Evolutionary conservation across 2,329 filamentous ascomycete genomes (phyloP), one percentile per base, ranked within the genome.

Genomic region (Colletotrichum costaricense): DNA sequence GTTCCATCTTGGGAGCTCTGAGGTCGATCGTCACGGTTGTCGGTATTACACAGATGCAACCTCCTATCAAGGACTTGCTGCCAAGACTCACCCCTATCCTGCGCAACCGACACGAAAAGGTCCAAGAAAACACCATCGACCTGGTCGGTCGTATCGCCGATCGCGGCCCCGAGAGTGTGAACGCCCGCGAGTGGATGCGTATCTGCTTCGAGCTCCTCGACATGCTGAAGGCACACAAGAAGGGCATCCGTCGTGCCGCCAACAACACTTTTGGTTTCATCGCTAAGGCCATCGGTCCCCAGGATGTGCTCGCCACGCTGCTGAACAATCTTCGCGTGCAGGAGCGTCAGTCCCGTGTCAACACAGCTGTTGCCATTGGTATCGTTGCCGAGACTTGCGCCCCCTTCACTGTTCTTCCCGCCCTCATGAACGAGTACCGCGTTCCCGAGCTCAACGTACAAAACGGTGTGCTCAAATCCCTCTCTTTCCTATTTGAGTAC

Each of bases 241-340:
- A 99, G 89, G 97, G 97, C 76, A 99, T 99, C 78, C 94, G 97
- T 76, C 93, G 97, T 83, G 97, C 97, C 26, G 97, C 97, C 78
- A 99, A 99, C 90, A 99, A 99, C 87, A 99, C 97, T 0, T 99
- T 99, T 79, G 97, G 97, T 82, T 99, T 98, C 89, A 99, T 99
- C 79, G 97, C 97, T 81, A 99, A 99, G 85, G 97, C 97, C 73
- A 99, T 99, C 79, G 97, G 97, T 77, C 97, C 97, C 14, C 96
- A 98, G 83, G 97, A 99, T 86, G 97, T 99, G 30, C 87, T 99
- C 71, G 95, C 97, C 4, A 98, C 97, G 0, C 88, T 99, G 19
- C 91, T 99, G 75, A 98, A 98, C 89, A 99, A 99, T 81, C 88
- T 99, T 54, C 92, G 97, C 74, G 97, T 99, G 1, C 96, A 98